Conservation (phyloP, 768 basidiomycete genomes). For the Tylopilus cervinicoccineus region DNA sequence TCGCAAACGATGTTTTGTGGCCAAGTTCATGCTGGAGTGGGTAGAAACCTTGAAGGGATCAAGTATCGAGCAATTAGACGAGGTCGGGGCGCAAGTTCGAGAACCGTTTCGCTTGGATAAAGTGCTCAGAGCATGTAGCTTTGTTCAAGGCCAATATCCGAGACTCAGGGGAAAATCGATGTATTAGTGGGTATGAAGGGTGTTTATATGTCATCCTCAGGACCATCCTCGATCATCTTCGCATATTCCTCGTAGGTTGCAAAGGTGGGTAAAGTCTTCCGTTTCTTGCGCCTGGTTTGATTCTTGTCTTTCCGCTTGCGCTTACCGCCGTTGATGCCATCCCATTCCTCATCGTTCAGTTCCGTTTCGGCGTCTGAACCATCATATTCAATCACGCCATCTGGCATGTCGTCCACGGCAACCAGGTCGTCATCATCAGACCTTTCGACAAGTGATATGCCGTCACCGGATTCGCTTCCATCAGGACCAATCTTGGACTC, state of each 20-base stretch:
- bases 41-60: constrained; percentile 33
- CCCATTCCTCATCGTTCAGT: constrained; percentile 26
- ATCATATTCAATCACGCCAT: constrained; percentile 58
- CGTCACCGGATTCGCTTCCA: constrained; percentile 39
- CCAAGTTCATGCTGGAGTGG: constrained; percentile 31
- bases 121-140: constrained; percentile 5
- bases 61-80: constrained; percentile 30
- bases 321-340: constrained; percentile 48
- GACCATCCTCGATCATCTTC: constrained; percentile 70
- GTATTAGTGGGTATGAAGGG: not conserved
- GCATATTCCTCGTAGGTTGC: constrained; percentile 87
- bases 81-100: constrained; percentile 37
- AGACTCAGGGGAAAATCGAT: not conserved
- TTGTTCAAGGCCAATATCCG: not conserved
- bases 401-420: constrained; percentile 49
- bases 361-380: constrained; percentile 41
- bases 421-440: constrained; percentile 74
- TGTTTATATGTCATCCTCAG: constrained; percentile 25
- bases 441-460: constrained; percentile 53
- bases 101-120: constrained; percentile 30
- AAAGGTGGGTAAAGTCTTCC: constrained; percentile 69
- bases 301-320: constrained; percentile 40
- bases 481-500: constrained; percentile 25
- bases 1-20: constrained; percentile 35
- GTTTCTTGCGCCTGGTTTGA: constrained; percentile 61